phyloP scores from a whole-genome alignment of 768 basidiomycete species.

The Lactarius hatsudake region DNA sequence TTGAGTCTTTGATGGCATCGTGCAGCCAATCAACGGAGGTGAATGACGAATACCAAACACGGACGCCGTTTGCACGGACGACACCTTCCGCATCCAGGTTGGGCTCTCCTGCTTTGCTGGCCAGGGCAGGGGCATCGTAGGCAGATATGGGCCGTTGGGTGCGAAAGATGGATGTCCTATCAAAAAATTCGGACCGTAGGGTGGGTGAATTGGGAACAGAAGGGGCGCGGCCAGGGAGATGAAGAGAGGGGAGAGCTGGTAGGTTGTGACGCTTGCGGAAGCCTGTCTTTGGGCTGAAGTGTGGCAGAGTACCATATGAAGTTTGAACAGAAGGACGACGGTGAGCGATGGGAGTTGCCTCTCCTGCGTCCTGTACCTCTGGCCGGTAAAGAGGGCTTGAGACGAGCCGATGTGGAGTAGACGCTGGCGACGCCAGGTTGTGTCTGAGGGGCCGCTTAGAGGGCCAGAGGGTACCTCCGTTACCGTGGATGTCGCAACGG shows the following conservation, averaged over 20 bases:
- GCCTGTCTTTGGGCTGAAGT: conserved; percentile 17
- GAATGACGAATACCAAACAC: conserved; percentile 91
- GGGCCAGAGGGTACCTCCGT: conserved; percentile 35
- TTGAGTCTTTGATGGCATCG: conserved; percentile 92
- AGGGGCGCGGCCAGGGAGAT: conserved; percentile 31
- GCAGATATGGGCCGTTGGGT: conserved; percentile 66
- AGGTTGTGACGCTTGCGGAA: conserved; percentile 38
- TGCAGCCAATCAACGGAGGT: conserved; percentile 96
- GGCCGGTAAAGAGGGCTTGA: conserved; percentile 12
- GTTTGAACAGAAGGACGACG: conserved; percentile 30
- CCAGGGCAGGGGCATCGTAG: conserved; percentile 56
- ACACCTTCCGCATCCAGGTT: conserved; percentile 50
- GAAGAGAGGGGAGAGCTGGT: conserved; percentile 39
- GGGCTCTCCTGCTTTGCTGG: conserved; percentile 31
- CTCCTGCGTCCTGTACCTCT: conserved; percentile 31
- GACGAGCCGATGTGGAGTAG: conserved; percentile 51
- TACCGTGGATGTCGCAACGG: not conserved
- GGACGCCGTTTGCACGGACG: conserved; percentile 73
- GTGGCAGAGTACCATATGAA: conserved; percentile 56
- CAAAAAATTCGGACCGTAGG: conserved; percentile 31
- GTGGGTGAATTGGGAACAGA: conserved; percentile 38
- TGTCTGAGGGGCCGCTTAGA: conserved; percentile 51
- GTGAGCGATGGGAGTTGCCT: conserved; percentile 37
- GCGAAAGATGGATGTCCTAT: conserved; percentile 40
- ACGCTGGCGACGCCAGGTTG: conserved; percentile 59